Evolutionary conservation across 129 eudicot species (phyloP), one percentile per base, ranked within the genome.

Genomic region (Chrysanthemum lavandulifolium): DNA sequence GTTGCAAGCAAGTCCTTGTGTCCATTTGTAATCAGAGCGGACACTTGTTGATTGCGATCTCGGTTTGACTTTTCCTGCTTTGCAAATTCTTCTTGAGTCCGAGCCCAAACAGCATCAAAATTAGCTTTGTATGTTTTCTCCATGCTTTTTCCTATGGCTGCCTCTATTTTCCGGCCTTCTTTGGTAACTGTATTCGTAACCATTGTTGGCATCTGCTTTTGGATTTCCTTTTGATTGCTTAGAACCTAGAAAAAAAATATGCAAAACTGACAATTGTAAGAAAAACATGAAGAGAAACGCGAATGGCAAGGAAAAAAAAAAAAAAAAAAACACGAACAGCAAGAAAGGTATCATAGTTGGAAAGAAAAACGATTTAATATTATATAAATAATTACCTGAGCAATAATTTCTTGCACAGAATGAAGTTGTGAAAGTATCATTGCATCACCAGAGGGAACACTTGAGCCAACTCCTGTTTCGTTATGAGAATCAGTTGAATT

Each of bases 31-130:
- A 95, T 78, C 79, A 80, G 62, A 68, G 58, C 78, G 2, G 85
- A 82, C 60, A 88, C 50, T 64, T 95, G 97, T 53, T 88, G 97
- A 45, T 79, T 61, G 4, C 88, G 90, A 15, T 95, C 99, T 67
- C 90, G 85, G 64, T 74, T 62, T 49, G 85, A 72, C 86, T 88
- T 95, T 16, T 95, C 99, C 62, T 81, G 86, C 73, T 91, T 95
- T 31, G 86, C 74, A 71, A 71, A 84, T 57, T 91, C 99, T 74
- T 95, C 99, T 77, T 83, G 99, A 40, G 88, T 71, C 56, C 92
- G 90, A 52, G 95, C 96, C 97, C 97, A 95, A 19, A 86, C 75
- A 80, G 91, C 87, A 85, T 95, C 99, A 49, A 83, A 27, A 80
- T 82, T 90, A 70, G 85, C 80, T 84, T 88, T 95, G 10, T 40